Percentiles rank a stretch among this genome's conserved stretches.
Evolutionary conservation across 768 basidiomycete genomes (phyloP).

Genomic region (Nidula microcarpa): DNA sequence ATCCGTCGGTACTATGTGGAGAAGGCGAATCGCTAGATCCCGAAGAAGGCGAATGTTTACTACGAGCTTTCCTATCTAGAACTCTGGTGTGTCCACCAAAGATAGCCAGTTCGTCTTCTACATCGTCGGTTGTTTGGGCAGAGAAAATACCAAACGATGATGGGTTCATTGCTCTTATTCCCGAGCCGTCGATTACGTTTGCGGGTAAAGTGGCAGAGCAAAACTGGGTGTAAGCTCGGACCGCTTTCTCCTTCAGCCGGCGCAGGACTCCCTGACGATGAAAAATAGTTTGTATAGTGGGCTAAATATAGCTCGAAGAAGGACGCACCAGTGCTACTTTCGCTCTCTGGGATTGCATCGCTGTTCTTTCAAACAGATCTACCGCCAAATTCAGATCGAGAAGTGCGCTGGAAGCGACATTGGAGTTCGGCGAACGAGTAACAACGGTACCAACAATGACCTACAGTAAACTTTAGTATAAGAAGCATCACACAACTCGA

Average conservation of each 20-base stretch:
- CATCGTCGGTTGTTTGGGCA: conserved; percentile 20
- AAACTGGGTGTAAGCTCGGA: conserved; percentile 27
- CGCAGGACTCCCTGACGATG: conserved; percentile 34
- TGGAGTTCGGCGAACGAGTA: conserved; percentile 49
- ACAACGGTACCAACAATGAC: conserved; percentile 59
- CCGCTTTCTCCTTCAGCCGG: conserved; percentile 43
- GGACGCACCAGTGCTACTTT: conserved; percentile 39
- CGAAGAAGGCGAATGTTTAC: conserved; percentile 6
- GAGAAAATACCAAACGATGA: conserved; percentile 6
- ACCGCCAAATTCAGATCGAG: conserved; percentile 44
- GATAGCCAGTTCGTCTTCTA: conserved; percentile 47
- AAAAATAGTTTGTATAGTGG: background rate
- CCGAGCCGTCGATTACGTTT: background rate
- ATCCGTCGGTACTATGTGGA: conserved; percentile 1
- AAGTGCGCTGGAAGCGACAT: conserved; percentile 45
- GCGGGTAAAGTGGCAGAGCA: conserved; percentile 6
- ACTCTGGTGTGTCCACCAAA: conserved; percentile 52
- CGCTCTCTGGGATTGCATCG: conserved; percentile 41
- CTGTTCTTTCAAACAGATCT: conserved; percentile 41
- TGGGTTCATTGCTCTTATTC: background rate
- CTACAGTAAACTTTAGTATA: conserved; percentile 21
- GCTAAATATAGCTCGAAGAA: too few relatives aligned
- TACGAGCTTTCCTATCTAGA: conserved; percentile 25
- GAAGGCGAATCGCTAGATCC: conserved; percentile 5
- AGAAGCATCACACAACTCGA: too few relatives aligned